Evolutionary conservation across 148 eudicot genomes (phyloP).

Genomic region (Rhododendron vialii): DNA sequence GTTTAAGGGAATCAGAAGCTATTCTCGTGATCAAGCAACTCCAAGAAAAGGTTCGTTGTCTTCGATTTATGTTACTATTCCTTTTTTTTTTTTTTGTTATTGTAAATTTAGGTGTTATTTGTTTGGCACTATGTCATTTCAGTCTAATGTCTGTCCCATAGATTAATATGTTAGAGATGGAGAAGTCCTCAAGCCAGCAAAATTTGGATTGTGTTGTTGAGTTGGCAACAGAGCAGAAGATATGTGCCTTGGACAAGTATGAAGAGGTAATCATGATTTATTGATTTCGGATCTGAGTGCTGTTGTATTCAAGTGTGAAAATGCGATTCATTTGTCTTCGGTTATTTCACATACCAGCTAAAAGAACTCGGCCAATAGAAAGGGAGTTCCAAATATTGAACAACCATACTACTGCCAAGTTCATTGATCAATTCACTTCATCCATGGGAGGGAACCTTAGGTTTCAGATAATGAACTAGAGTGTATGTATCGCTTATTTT

Average conservation of each 20-base stretch:
- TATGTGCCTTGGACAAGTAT: conserved; percentile 43
- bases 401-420: neutral
- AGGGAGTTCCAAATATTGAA: neutral
- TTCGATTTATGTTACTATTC: neutral
- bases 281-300: neutral
- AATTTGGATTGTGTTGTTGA: conserved; percentile 49
- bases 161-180: conserved; percentile 65
- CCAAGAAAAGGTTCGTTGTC: conserved; percentile 59
- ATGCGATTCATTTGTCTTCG: neutral
- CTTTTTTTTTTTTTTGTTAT: neutral
- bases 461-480: neutral
- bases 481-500: neutral
- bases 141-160: conserved; percentile 20
- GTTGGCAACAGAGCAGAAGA: conserved; percentile 52
- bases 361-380: neutral
- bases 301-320: neutral
- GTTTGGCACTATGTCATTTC: conserved; percentile 8
- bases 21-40: conserved; percentile 59
- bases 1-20: conserved; percentile 50
- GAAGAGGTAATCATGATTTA: conserved; percentile 51
- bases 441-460: neutral
- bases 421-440: neutral
- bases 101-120: neutral
- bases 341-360: neutral
- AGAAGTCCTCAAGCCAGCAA: conserved; percentile 59